These are phyloP conservation scores for Juncus inflexus DNA, from an alignment of 176 grass and related monocot species.

Conservation along the genomic window DNA sequence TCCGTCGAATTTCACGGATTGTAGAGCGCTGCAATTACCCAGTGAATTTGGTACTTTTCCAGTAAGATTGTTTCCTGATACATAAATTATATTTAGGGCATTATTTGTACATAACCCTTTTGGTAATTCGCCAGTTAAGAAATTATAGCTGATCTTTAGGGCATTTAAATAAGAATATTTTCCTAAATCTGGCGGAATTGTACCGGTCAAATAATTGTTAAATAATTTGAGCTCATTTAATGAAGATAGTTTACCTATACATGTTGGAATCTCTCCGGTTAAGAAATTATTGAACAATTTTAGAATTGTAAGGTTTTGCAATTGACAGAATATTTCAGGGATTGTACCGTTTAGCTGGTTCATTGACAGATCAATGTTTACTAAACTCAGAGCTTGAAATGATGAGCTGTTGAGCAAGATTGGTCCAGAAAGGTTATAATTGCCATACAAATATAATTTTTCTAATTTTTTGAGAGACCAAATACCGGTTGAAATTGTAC, in stretches of 20 bases:
- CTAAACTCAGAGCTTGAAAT: slow-evolving; percentile 7
- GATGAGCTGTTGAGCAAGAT: slow-evolving; percentile 9
- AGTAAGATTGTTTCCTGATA: slow-evolving; percentile 23
- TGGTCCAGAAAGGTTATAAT: background rate
- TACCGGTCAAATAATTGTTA: slow-evolving; percentile 23
- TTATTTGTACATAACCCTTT: slow-evolving; percentile 11
- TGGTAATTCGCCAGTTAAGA: slow-evolving; percentile 23
- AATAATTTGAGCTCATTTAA: slow-evolving; percentile 17
- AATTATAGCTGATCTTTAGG: slow-evolving; percentile 23
- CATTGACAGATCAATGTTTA: slow-evolving; percentile 10
- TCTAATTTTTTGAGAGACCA: slow-evolving; percentile 26
- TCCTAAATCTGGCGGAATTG: slow-evolving; percentile 25
- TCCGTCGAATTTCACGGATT: background rate
- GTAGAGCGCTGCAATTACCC: slow-evolving; percentile 9
- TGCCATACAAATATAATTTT: background rate
- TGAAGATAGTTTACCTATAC: slow-evolving; percentile 17
- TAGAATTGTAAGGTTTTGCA: slow-evolving; percentile 2
- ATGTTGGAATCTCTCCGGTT: slow-evolving; percentile 10
- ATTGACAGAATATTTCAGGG: slow-evolving; percentile 14
- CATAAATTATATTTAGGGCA: background rate
- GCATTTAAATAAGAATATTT: slow-evolving; percentile 14
- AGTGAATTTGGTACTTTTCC: slow-evolving; percentile 24
- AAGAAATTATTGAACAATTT: slow-evolving; percentile 14
- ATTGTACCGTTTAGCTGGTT: slow-evolving; percentile 28
- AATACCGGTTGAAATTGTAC: slow-evolving; percentile 16